Conservation (phyloP, 106 monocot species). For the Gastrodia elata region DNA sequence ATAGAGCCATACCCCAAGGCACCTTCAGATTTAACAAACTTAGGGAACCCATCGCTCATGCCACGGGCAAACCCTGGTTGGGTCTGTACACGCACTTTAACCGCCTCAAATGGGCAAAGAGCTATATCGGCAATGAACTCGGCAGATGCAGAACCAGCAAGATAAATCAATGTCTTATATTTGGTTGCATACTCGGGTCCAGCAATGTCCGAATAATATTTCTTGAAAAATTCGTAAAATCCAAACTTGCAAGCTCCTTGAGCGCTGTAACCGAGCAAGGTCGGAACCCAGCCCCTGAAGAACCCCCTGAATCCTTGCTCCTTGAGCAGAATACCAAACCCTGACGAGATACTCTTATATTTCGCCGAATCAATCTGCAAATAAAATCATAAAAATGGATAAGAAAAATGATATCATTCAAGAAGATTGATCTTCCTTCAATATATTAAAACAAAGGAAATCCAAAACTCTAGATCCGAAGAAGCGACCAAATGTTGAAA, state of each 20-base stretch:
- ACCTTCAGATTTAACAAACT: slow-evolving; percentile 42
- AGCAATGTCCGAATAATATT: slow-evolving; percentile 57
- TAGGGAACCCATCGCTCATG: slow-evolving; percentile 35
- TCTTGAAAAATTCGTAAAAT: slow-evolving; percentile 82
- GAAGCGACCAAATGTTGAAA: not conserved
- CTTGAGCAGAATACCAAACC: slow-evolving; percentile 44
- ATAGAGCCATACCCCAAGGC: slow-evolving; percentile 24
- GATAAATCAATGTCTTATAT: slow-evolving; percentile 51
- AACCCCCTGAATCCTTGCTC: slow-evolving; percentile 66
- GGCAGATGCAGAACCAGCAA: slow-evolving; percentile 55
- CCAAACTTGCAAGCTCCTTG: slow-evolving; percentile 79
- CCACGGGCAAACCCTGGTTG: slow-evolving; percentile 42
- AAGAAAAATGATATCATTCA: not conserved
- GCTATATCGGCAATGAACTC: slow-evolving; percentile 39
- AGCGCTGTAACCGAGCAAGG: slow-evolving; percentile 67
- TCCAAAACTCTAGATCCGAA: not conserved
- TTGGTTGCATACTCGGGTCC: slow-evolving; percentile 47
- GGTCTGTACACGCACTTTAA: slow-evolving; percentile 44
- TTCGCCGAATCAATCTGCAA: slow-evolving; percentile 67
- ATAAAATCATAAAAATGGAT: not conserved
- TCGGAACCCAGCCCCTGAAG: slow-evolving; percentile 77
- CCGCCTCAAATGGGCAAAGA: slow-evolving; percentile 49
- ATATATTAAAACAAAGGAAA: not conserved
- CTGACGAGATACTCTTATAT: slow-evolving; percentile 56
- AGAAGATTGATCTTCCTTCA: not conserved